Conservation (phyloP, 2,329 filamentous ascomycete species). For the Thielaviopsis populi region DNA sequence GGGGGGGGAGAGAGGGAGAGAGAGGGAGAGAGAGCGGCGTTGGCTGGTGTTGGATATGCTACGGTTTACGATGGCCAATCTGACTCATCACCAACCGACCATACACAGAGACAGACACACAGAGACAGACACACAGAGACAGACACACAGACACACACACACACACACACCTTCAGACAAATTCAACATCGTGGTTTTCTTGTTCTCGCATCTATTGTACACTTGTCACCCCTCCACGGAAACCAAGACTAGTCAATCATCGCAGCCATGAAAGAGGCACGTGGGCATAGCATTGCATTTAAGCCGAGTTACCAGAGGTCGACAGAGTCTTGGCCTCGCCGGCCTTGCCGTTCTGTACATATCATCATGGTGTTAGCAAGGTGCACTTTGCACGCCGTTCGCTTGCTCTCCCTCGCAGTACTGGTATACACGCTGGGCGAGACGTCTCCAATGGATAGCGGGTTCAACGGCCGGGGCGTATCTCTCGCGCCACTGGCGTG, state of each 20-base stretch:
- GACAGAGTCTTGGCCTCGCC: conserved; percentile 58
- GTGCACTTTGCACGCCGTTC: not conserved
- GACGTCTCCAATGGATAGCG: no score
- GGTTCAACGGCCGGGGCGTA: no score
- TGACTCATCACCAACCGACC: not conserved
- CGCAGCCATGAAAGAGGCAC: not conserved
- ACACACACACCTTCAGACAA: no score
- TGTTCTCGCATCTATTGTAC: conserved; percentile 10
- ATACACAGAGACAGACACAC: not conserved
- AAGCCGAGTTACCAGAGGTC: conserved; percentile 28
- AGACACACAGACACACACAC: not conserved
- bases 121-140: no score
- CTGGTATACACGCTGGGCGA: no score
- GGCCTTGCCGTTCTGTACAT: conserved; percentile 70
- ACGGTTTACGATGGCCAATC: not conserved
- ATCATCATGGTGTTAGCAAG: conserved; percentile 18
- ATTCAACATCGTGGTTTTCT: conserved; percentile 1
- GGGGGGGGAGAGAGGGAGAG: no score
- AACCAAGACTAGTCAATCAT: not conserved
- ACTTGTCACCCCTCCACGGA: not conserved
- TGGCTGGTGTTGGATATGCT: no score
- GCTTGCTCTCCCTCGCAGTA: not conserved
- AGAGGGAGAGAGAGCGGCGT: no score
- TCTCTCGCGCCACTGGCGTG: no score
- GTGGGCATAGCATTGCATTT: conserved; percentile 4